Percentiles rank a stretch among this genome's conserved stretches.
Evolutionary conservation across 2,329 filamentous ascomycete species (phyloP).

Genomic region (Ilyonectria destructans): DNA sequence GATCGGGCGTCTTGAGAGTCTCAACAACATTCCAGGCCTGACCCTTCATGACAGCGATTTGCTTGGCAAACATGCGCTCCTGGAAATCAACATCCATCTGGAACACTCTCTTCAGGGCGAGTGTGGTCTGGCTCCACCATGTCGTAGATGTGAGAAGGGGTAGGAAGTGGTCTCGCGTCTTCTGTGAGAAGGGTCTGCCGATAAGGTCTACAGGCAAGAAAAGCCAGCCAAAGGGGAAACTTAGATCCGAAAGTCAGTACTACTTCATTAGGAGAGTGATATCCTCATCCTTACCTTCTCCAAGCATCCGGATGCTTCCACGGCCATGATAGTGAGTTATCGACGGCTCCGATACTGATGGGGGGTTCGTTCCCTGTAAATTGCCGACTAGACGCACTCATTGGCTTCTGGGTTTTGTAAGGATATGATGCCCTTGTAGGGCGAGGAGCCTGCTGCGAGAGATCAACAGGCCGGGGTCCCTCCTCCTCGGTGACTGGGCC

Average conservation of each 20-base stretch:
- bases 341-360: slow-evolving; percentile 91
- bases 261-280: background rate
- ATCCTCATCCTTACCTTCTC: slow-evolving; percentile 64
- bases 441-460: slow-evolving; percentile 60
- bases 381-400: slow-evolving; percentile 78
- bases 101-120: slow-evolving; percentile 89
- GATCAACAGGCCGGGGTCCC: slow-evolving; percentile 75
- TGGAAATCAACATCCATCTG: slow-evolving; percentile 96
- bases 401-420: slow-evolving; percentile 86
- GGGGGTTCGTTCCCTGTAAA: slow-evolving; percentile 66
- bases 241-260: slow-evolving; percentile 57
- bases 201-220: slow-evolving; percentile 98
- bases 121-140: slow-evolving; percentile 97
- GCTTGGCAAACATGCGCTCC: slow-evolving; percentile 98
- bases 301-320: slow-evolving; percentile 98
- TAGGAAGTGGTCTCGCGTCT: slow-evolving; percentile 94
- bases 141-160: slow-evolving; percentile 93
- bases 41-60: slow-evolving; percentile 99
- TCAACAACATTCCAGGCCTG: slow-evolving; percentile 99
- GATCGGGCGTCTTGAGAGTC: slow-evolving; percentile 92
- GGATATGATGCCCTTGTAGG: slow-evolving; percentile 70
- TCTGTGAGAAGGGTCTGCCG: slow-evolving; percentile 94
- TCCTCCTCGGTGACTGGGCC: slow-evolving; percentile 62
- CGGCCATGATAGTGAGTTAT: slow-evolving; percentile 98
- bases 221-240: slow-evolving; percentile 98